phyloP scores from a whole-genome alignment of 768 basidiomycete genomes.

The Tricholoma flavovirens region DNA sequence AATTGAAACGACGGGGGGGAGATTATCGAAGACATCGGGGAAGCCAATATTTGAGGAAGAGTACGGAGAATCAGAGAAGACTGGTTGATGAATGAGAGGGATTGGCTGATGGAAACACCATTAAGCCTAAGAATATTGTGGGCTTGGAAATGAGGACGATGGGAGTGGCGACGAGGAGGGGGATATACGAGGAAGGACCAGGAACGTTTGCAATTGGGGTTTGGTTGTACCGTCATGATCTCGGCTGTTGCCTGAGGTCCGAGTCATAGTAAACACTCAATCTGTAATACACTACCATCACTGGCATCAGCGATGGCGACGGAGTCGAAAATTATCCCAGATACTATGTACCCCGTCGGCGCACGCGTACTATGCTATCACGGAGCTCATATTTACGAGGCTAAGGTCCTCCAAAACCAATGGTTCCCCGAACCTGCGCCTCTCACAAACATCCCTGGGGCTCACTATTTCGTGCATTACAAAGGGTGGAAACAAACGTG shows the following conservation, averaged over 20 bases:
- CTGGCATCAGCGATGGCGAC: conserved; percentile 5
- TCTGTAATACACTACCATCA: neutral
- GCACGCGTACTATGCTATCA: conserved; percentile 93
- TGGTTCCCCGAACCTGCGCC: conserved; percentile 60
- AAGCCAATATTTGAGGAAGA: neutral
- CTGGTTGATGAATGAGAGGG: neutral
- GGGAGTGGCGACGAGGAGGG: neutral
- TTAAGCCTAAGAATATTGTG: neutral
- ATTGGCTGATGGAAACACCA: neutral
- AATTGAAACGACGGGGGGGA: neutral
- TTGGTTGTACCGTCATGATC: neutral
- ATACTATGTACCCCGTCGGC: conserved; percentile 43
- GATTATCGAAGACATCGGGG: neutral
- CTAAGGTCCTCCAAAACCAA: conserved; percentile 74
- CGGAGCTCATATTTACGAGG: conserved; percentile 93
- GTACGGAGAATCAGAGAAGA: neutral
- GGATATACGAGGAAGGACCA: neutral
- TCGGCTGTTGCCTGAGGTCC: no score
- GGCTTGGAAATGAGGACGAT: no score
- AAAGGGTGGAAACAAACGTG: conserved; percentile 99
- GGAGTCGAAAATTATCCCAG: conserved; percentile 20
- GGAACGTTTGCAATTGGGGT: neutral
- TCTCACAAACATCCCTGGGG: conserved; percentile 55
- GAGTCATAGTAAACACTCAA: neutral
- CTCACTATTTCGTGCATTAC: conserved; percentile 95